phyloP scores from a whole-genome alignment of 768 basidiomycete species.

The Collybia nuda region DNA sequence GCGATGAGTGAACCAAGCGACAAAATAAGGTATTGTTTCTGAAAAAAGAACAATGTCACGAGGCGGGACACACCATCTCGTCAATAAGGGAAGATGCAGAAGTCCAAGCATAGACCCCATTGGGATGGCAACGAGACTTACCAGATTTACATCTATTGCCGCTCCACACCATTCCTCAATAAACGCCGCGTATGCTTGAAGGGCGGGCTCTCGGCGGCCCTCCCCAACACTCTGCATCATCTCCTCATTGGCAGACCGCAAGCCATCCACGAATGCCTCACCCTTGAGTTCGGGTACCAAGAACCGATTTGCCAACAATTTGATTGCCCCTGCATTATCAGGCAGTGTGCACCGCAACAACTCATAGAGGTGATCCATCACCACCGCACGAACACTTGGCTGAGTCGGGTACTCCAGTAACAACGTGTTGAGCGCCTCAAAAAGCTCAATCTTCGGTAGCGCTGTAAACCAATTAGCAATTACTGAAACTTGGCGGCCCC shows the following conservation, averaged over 20 bases:
- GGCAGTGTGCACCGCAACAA: constrained; percentile 30
- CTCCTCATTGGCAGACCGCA: constrained; percentile 39
- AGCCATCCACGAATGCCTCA: constrained; percentile 34
- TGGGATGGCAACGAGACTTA: constrained; percentile 25
- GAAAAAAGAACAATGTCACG: constrained; percentile 15
- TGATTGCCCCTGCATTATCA: constrained; percentile 33
- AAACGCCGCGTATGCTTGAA: constrained; percentile 44
- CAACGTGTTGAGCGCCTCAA: constrained; percentile 35
- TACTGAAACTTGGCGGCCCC: constrained; percentile 2
- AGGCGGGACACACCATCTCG: constrained; percentile 42
- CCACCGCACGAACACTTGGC: constrained; percentile 27
- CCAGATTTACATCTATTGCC: constrained; percentile 48
- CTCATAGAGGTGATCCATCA: constrained; percentile 40
- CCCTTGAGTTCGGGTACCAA: constrained; percentile 28
- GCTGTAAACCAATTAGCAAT: constrained; percentile 25
- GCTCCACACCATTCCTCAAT: constrained; percentile 53
- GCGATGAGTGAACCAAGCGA: constrained; percentile 38
- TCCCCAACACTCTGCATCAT: constrained; percentile 24
- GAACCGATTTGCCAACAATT: constrained; percentile 31
- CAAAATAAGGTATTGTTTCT: constrained; percentile 57
- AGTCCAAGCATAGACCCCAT: constrained; percentile 25
- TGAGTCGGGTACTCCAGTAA: constrained; percentile 37
- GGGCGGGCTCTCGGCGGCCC: constrained; percentile 21
- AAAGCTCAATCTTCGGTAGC: constrained; percentile 40
- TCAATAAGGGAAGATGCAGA: constrained; percentile 21